Base-by-base conservation (phyloP, 208 protist genomes). In the Tetramitus jugosus region DNA sequence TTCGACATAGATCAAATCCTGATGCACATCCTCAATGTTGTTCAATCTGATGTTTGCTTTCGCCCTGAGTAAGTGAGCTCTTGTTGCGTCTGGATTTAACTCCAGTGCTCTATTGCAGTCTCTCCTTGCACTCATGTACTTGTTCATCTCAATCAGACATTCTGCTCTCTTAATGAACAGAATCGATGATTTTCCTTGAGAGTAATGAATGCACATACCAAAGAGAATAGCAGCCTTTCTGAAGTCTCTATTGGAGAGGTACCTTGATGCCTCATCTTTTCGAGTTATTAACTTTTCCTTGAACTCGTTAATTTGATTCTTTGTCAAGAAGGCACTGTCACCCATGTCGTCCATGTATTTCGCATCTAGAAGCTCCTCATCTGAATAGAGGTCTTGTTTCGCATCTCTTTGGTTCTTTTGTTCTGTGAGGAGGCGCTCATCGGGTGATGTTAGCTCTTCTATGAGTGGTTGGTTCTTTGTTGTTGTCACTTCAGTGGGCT, bases 101-200 rank as follows among this genome's bases (percentile, higher is more conserved):
- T 2, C 20, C 10, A 71, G 43, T 6, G 65, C 65, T 33, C 3
- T 26, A 49, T 71, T 40, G 33, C 65, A 71, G 49, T 71, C 65
- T 71, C 65, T 71, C 26, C 65, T 71, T 20, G 35, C 65, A 33
- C 65, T 71, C 17, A 71, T 35, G 14, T 17, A 23, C 29, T 71
- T 71, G 10, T 71, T 71, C 26, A 71, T 31, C 23, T 40, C 10
- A 4, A 37, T 7, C 7, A 71, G 13, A 42, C 39, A 42, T 71
- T 71, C 65, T 17, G 65, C 65, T 71, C 65, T 71, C 65, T 49
- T 71, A 10, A 71, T 71, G 35, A 71, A 49, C 35, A 49, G 33
- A 17, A 71, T 33, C 49, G 65, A 17, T 35, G 65, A 71, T 71
- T 71, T 29, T 49, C 65, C 65, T 37, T 49, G 14, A 29, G 37